phyloP scores from a whole-genome alignment of 352 stramenopile species.

The Globisporangium paroecandrum region DNA sequence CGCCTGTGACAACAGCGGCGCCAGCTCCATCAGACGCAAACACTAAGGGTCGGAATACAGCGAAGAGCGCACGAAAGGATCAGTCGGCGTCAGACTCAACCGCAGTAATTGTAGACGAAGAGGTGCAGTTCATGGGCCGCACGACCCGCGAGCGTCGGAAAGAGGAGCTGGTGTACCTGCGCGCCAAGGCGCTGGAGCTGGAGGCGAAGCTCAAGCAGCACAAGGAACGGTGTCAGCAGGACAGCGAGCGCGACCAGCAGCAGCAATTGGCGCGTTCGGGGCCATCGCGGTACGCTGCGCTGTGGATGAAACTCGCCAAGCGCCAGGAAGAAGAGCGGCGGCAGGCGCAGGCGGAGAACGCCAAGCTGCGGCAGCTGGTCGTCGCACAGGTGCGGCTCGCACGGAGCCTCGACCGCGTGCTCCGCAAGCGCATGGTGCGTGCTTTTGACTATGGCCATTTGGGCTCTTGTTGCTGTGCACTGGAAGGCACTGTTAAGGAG shows the following conservation, averaged over 20 bases:
- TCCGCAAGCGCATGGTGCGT: conserved; percentile 20
- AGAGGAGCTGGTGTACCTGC: conserved; percentile 30
- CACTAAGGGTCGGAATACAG: background rate
- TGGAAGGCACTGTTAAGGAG: too few relatives aligned
- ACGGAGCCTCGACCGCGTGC: conserved; percentile 15
- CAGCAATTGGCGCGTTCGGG: conserved; percentile 2
- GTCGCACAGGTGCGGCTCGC: conserved; percentile 15
- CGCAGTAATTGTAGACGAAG: background rate
- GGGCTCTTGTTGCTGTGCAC: background rate
- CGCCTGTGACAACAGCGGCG: background rate
- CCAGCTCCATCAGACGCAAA: background rate
- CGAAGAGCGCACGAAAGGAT: background rate
- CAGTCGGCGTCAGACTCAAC: background rate
- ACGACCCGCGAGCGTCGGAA: conserved; percentile 23
- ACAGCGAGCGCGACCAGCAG: too few relatives aligned
- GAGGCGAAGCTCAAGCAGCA: conserved; percentile 25
- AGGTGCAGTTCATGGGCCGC: conserved; percentile 14
- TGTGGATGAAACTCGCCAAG: conserved; percentile 21
- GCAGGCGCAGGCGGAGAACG: conserved; percentile 9
- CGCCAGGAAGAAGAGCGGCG: conserved; percentile 17
- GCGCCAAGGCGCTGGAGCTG: conserved; percentile 25
- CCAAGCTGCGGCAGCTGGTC: conserved; percentile 16
- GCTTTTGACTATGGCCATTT: background rate
- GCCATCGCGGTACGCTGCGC: conserved; percentile 14
- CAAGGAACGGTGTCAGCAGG: conserved; percentile 3